These are phyloP conservation scores for Kodamaea anthophila DNA, from an alignment of 1,139 yeast species.

Conservation along the genomic window DNA sequence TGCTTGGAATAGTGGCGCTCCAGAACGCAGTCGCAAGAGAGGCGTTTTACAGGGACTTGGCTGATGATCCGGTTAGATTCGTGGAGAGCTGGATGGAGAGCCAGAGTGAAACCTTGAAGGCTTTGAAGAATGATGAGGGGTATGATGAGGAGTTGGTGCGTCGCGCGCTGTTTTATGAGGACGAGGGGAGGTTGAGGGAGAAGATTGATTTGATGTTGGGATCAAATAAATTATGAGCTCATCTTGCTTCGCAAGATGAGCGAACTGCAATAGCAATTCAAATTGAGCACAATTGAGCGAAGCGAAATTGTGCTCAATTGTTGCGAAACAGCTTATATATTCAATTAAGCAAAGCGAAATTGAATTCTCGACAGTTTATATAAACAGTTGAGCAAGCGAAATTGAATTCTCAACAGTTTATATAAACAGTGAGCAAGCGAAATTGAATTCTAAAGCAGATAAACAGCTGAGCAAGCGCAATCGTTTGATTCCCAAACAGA, in stretches of 20 bases:
- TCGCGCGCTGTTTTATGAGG: constrained; percentile 72
- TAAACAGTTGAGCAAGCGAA: too few relatives aligned
- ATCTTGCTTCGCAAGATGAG: constrained; percentile 1
- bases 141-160: constrained; percentile 88
- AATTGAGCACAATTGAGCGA: too few relatives aligned
- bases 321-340: too few relatives aligned
- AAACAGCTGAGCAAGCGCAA: too few relatives aligned
- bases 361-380: constrained; percentile 10
- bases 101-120: constrained; percentile 69
- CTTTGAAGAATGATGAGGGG: constrained; percentile 80
- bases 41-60: constrained; percentile 62
- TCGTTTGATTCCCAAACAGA: too few relatives aligned
- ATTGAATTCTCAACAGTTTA: too few relatives aligned
- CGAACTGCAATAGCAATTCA: too few relatives aligned
- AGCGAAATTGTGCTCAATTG: too few relatives aligned
- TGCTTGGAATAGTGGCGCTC: constrained; percentile 58
- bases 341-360: too few relatives aligned
- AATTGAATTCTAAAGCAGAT: too few relatives aligned
- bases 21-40: constrained; percentile 48
- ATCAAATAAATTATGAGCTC: constrained; percentile 14
- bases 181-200: constrained; percentile 57
- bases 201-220: constrained; percentile 68
- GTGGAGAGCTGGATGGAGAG: constrained; percentile 67
- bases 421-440: too few relatives aligned
- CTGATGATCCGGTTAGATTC: constrained; percentile 72